Conservation (phyloP, 768 basidiomycete genomes). For the Megacollybia marginata region DNA sequence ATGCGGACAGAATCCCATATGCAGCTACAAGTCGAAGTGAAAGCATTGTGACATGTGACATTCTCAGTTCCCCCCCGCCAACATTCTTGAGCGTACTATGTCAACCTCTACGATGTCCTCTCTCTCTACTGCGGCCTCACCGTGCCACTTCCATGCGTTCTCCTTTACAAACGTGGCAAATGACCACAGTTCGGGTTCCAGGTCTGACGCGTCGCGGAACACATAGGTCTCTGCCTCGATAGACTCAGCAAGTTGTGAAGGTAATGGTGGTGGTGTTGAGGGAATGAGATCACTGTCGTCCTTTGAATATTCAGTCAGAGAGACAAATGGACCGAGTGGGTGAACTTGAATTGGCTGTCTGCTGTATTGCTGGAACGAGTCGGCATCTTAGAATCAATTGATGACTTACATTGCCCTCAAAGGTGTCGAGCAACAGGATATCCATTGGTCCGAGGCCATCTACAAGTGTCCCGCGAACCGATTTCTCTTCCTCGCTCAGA, state of each 20-base stretch:
- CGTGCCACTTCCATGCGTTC: slow-evolving; percentile 77
- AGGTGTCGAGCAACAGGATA: slow-evolving; percentile 62
- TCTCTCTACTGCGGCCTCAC: slow-evolving; percentile 24
- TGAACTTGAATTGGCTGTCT: slow-evolving; percentile 47
- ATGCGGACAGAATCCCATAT: slow-evolving; percentile 28
- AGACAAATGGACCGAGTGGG: slow-evolving; percentile 39
- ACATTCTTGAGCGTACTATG: slow-evolving; percentile 29
- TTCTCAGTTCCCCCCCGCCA: background rate
- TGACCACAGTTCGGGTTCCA: slow-evolving; percentile 67
- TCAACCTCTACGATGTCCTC: slow-evolving; percentile 49
- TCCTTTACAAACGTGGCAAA: slow-evolving; percentile 75
- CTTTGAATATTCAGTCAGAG: slow-evolving; percentile 4
- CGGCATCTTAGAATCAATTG: background rate
- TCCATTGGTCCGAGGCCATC: slow-evolving; percentile 61
- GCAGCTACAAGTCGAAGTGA: slow-evolving; percentile 19
- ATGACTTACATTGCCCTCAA: slow-evolving; percentile 67
- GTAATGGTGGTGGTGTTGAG: slow-evolving; percentile 33
- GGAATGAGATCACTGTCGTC: slow-evolving; percentile 27
- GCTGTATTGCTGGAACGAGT: slow-evolving; percentile 57
- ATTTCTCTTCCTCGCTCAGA: slow-evolving; percentile 52
- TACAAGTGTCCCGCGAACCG: slow-evolving; percentile 76
- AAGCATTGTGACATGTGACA: background rate
- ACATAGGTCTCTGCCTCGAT: slow-evolving; percentile 69
- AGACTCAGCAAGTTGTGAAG: slow-evolving; percentile 21
- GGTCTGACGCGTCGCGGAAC: slow-evolving; percentile 37